A percentile compares a stretch with the other conserved stretches of the same genome.
Evolutionary conservation across 139 green algal genomes (phyloP).

Genomic region (Closterium sp.): DNA sequence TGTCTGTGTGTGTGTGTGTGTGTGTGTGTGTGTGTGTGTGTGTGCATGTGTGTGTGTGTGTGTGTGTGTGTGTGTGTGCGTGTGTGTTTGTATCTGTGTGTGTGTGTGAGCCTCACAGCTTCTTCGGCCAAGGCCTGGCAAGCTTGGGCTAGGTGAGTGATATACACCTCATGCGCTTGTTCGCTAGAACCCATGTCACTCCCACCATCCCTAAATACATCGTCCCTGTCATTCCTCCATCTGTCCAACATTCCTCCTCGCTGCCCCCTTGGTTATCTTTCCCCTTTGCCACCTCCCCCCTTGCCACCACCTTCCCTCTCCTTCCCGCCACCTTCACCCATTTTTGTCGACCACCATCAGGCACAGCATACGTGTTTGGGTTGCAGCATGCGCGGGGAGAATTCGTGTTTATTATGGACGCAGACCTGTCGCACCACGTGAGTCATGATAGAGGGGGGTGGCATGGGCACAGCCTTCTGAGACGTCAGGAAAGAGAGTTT

Average conservation of each 20-base stretch:
- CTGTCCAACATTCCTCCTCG: too few species aligned
- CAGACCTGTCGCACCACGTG: conserved; percentile 91
- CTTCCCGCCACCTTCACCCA: background rate
- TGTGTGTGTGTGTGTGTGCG: background rate
- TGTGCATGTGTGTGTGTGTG: background rate
- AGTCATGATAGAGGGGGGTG: background rate
- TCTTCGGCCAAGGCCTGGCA: conserved; percentile 46
- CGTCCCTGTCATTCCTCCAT: too few species aligned
- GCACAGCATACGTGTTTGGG: conserved; percentile 65
- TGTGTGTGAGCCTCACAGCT: background rate
- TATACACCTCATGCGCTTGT: too few species aligned
- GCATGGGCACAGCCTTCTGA: too few species aligned
- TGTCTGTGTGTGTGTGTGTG: background rate
- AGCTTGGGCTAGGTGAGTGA: conserved; percentile 43
- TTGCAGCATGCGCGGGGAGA: conserved; percentile 67
- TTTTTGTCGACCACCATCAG: background rate
- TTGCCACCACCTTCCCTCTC: background rate
- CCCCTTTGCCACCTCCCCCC: too few species aligned
- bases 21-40: background rate
- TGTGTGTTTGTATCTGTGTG: background rate
- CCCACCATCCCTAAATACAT: too few species aligned
- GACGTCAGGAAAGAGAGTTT: too few species aligned
- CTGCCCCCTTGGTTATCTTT: too few species aligned
- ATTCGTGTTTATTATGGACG: conserved; percentile 95
- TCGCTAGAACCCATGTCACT: too few species aligned